Conservation (phyloP, 2,329 filamentous ascomycete genomes). For the Sclerotinia nivalis region DNA sequence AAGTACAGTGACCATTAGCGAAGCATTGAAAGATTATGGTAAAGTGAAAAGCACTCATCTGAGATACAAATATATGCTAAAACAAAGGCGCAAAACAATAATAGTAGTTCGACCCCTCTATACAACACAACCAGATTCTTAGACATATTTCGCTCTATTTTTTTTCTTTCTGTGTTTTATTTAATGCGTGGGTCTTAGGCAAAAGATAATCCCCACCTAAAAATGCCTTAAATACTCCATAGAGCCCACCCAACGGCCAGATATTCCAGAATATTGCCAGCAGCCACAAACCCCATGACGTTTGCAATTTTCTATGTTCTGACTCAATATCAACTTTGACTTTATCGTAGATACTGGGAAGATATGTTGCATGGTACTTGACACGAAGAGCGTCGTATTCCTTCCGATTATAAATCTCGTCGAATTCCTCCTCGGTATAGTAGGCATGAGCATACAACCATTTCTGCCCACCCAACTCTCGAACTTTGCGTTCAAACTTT, state of each 20-base stretch:
- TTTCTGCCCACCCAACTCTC: constrained; percentile 72
- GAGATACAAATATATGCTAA: too few species aligned
- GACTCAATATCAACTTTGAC: constrained; percentile 56
- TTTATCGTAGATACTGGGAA: constrained; percentile 74
- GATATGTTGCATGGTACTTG: constrained; percentile 62
- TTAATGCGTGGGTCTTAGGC: constrained; percentile 15
- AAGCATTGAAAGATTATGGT: too few species aligned
- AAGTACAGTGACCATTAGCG: too few species aligned
- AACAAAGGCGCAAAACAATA: too few species aligned
- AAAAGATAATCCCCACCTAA: constrained; percentile 38
- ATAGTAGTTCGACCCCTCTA: too few species aligned
- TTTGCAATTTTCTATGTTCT: constrained; percentile 27
- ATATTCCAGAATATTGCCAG: constrained; percentile 36
- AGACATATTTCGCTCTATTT: not conserved
- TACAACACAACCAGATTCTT: too few species aligned
- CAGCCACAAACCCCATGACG: constrained; percentile 19
- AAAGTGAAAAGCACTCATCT: too few species aligned
- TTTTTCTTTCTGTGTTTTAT: not conserved
- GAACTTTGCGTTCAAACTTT: constrained; percentile 67
- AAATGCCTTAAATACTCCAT: constrained; percentile 36
- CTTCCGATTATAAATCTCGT: constrained; percentile 57
- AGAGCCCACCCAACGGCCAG: constrained; percentile 40
- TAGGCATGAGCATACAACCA: constrained; percentile 87
- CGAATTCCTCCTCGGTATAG: constrained; percentile 71
- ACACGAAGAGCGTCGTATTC: constrained; percentile 62